A percentile compares a stretch with the other conserved stretches of the same genome.
Evolutionary conservation across 2,329 filamentous ascomycete genomes (phyloP).

Genomic region (Pseudogymnoascus sp.): DNA sequence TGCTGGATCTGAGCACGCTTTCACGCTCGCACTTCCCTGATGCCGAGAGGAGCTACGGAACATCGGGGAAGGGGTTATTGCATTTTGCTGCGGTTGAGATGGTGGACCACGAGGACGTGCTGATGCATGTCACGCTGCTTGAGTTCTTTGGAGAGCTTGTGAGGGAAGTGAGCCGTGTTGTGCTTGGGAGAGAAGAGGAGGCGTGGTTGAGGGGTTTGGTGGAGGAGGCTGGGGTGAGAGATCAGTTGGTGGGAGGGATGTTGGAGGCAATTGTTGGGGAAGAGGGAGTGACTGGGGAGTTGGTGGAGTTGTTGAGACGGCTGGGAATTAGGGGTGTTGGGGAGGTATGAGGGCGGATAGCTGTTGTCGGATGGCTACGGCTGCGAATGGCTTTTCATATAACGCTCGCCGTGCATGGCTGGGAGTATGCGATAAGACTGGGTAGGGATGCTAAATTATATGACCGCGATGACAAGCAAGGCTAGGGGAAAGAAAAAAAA

Average conservation of each 20-base stretch:
- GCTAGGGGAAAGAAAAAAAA: too few species aligned
- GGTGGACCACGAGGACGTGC: slow-evolving; percentile 27
- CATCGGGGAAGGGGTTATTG: slow-evolving; percentile 21
- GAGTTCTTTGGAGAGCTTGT: slow-evolving; percentile 26
- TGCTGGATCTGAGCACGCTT: slow-evolving; percentile 22
- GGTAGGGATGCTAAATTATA: too few species aligned
- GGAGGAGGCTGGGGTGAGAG: neutral
- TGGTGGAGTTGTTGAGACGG: neutral
- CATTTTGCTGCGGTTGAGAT: slow-evolving; percentile 26
- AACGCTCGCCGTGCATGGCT: neutral
- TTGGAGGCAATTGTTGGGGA: slow-evolving; percentile 7
- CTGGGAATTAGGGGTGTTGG: neutral
- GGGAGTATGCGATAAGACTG: too few species aligned
- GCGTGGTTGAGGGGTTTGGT: neutral
- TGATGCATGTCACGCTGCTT: slow-evolving; percentile 28
- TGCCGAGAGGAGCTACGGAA: slow-evolving; percentile 19
- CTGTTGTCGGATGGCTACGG: neutral
- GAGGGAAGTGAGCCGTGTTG: neutral
- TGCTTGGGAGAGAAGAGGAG: neutral
- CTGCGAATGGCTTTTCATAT: neutral
- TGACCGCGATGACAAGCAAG: too few species aligned
- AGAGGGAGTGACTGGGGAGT: neutral
- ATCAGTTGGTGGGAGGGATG: neutral
- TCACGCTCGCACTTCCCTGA: slow-evolving; percentile 23
- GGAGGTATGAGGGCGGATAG: neutral